Percentiles rank a stretch among this genome's conserved stretches.
phyloP scores from a whole-genome alignment of 345 rosid species.

The Eucalyptus cloeziana region DNA sequence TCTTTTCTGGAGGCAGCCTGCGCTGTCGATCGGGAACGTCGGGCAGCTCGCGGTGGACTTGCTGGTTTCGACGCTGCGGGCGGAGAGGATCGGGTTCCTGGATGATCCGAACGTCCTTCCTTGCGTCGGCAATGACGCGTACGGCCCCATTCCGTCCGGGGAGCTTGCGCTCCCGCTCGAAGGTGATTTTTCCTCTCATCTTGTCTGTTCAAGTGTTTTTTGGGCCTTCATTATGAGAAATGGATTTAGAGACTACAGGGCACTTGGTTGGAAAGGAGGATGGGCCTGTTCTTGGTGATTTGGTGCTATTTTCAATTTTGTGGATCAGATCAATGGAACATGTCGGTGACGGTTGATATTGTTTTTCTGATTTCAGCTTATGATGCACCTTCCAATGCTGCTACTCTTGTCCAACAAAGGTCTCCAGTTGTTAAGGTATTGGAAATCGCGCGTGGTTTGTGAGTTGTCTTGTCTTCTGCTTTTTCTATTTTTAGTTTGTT shows the following conservation, averaged over 20 bases:
- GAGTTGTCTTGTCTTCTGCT: neutral
- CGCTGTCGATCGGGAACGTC: slow-evolving; percentile 83
- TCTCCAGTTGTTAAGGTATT: slow-evolving; percentile 72
- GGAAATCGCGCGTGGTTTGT: neutral
- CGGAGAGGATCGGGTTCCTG: slow-evolving; percentile 62
- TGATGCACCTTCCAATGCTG: slow-evolving; percentile 31
- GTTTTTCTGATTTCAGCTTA: slow-evolving; percentile 34
- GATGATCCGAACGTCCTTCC: slow-evolving; percentile 75
- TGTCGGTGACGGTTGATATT: neutral
- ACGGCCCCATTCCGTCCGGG: slow-evolving; percentile 56
- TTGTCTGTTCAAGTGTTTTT: neutral
- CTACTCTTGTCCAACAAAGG: slow-evolving; percentile 63
- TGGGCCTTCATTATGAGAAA: neutral
- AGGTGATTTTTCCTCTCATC: slow-evolving; percentile 17
- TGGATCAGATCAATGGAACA: neutral
- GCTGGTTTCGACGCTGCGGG: slow-evolving; percentile 58
- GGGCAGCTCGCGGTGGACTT: slow-evolving; percentile 89
- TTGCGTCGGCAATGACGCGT: slow-evolving; percentile 85
- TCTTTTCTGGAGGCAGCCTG: slow-evolving; percentile 35
- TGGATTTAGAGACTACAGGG: neutral
- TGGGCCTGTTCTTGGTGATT: neutral
- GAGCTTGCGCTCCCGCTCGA: slow-evolving; percentile 80
- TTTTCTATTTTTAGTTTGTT: neutral
- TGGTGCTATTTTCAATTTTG: neutral
- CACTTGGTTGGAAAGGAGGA: neutral